Evolutionary conservation across 768 basidiomycete genomes (phyloP), one percentile per base, ranked within the genome.

Genomic region (Russula abietina): DNA sequence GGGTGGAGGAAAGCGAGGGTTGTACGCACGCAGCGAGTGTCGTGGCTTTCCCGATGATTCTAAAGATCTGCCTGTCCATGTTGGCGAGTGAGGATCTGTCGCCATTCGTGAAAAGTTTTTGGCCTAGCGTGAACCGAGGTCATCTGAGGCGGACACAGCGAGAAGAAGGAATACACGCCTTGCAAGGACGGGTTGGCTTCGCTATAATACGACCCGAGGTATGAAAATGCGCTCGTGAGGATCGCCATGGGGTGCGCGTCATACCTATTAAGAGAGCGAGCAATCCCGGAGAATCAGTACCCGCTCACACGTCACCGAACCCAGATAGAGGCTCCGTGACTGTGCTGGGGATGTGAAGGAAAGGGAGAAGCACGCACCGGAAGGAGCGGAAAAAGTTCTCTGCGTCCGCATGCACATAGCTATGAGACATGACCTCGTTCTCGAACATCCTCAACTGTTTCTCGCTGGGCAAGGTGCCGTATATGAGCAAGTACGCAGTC

Each of bases 191-290:
- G 93, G 73, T 95, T 95, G 5, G 91, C 91, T 69, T 93, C 91
- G 68, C 81, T 77, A 70, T 93, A 93, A 72, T 91, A 91, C 7
- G 89, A 91, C 4, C 93, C 92, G 24, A 96, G 75, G 69, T 94
- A 93, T 8, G 93, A 84, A 68, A 95, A 89, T 4, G 89, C 89
- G 67, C 88, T 90, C 4, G 88, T 91, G 50, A 93, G 79, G 66
- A 94, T 93, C 22, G 89, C 85, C 92, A 93, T 94, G 0, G 93
- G 93, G 69, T 95, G 93, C 1, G 93, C 89, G 65, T 95, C 93
- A 71, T 93, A 92, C 55, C 91, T 90, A 60, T 33, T 26, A 45
- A 22, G 52, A 22, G 36, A 48, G 58, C 30, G 51, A 26, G 22
- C 52, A 32, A 28, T 28, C 30, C 46, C 19, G 24, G 4, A 43